A percentile compares a stretch with the other conserved stretches of the same genome.
phyloP scores from a whole-genome alignment of 2,329 filamentous ascomycete genomes.

The Dryadomyces quercus-mongolicae region DNA sequence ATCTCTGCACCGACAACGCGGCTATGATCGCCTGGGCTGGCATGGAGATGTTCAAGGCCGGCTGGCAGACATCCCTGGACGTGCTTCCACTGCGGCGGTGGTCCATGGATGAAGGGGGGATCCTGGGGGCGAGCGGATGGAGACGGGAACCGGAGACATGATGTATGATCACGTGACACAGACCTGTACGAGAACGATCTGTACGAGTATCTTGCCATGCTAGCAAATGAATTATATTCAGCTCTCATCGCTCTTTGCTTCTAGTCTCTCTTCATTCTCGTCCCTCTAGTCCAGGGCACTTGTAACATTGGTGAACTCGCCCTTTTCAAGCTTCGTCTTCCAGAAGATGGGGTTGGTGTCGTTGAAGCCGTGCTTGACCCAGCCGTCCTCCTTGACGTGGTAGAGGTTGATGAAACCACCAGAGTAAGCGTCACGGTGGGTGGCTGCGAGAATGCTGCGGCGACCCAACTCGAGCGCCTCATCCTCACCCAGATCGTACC shows the following conservation, averaged over 20 bases:
- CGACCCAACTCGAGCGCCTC: slow-evolving; percentile 85
- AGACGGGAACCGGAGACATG: too few species aligned
- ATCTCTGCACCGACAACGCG: slow-evolving; percentile 86
- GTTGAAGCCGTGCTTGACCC: slow-evolving; percentile 97
- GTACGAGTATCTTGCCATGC: background rate
- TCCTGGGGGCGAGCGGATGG: slow-evolving; percentile 48
- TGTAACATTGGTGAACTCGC: slow-evolving; percentile 94
- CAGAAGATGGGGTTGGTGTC: slow-evolving; percentile 99
- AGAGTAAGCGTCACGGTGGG: slow-evolving; percentile 95
- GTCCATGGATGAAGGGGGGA: slow-evolving; percentile 64
- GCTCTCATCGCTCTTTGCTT: background rate
- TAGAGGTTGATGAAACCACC: slow-evolving; percentile 98
- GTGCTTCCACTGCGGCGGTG: slow-evolving; percentile 55
- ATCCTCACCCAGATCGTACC: slow-evolving; percentile 74
- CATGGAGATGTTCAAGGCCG: slow-evolving; percentile 79
- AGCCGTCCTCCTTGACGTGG: slow-evolving; percentile 97
- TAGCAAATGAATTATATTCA: background rate
- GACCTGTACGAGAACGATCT: too few species aligned
- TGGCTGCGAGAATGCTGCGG: slow-evolving; percentile 88
- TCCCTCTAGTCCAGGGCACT: slow-evolving; percentile 49
- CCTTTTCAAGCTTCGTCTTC: slow-evolving; percentile 97
- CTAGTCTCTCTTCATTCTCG: background rate
- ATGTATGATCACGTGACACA: too few species aligned
- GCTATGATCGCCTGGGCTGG: slow-evolving; percentile 96
- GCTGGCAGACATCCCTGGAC: slow-evolving; percentile 52